phyloP scores from a whole-genome alignment of 805 yeast genomes.

The Sugiyamaella chiloensis region DNA sequence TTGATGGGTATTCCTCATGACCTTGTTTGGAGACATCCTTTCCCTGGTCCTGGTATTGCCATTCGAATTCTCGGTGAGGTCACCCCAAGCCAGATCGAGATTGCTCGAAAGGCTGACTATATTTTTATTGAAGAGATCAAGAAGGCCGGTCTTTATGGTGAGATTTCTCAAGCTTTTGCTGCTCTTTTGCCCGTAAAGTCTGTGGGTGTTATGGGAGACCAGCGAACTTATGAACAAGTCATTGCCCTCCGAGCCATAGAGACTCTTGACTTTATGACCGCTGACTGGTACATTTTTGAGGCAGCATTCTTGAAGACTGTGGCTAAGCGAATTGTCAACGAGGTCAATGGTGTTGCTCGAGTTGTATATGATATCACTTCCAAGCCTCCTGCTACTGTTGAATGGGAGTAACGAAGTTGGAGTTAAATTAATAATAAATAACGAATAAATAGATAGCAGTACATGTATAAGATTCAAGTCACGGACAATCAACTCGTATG shows the following conservation, averaged over 20 bases:
- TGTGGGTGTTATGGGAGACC: conserved; percentile 99
- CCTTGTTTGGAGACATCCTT: conserved; percentile 99
- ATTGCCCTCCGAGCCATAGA: conserved; percentile 98
- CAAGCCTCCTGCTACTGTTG: conserved; percentile 99
- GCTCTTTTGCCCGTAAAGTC: conserved; percentile 95
- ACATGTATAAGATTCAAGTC: neutral
- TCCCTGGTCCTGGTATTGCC: conserved; percentile 99
- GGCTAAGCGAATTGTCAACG: conserved; percentile 94
- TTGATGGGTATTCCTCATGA: conserved; percentile 93
- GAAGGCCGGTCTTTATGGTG: conserved; percentile 84
- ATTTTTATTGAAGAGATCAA: conserved; percentile 96
- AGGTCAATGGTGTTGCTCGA: conserved; percentile 98
- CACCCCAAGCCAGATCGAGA: conserved; percentile 85
- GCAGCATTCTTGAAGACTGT: conserved; percentile 88
- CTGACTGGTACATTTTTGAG: conserved; percentile 97
- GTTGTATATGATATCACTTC: conserved; percentile 98
- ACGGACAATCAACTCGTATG: conserved; percentile 34
- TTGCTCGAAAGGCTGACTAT: conserved; percentile 95
- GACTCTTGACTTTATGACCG: conserved; percentile 98
- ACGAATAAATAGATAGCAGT: neutral
- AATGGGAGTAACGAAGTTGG: conserved; percentile 99
- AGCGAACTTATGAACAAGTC: conserved; percentile 98
- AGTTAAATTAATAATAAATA: conserved; percentile 50
- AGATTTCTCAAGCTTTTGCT: conserved; percentile 97
- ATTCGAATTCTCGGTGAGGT: conserved; percentile 98